Evolutionary conservation across 352 stramenopile species (phyloP).

Genomic region (Pythium dissimile): DNA sequence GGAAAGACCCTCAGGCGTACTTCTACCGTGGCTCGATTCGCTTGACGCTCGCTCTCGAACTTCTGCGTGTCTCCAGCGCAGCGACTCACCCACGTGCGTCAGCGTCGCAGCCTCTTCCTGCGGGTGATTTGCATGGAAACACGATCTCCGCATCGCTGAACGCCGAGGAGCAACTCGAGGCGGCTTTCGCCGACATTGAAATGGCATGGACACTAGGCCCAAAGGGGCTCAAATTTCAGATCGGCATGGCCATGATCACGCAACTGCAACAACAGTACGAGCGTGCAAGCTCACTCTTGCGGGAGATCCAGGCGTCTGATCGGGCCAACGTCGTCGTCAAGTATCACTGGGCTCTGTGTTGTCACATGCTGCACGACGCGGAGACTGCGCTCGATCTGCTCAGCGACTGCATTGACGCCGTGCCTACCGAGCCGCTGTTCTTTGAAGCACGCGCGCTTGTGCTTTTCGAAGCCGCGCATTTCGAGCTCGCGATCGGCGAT

Average conservation of each 20-base stretch:
- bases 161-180: slow-evolving; percentile 56
- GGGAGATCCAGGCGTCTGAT: slow-evolving; percentile 27
- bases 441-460: slow-evolving; percentile 52
- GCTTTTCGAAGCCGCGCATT: slow-evolving; percentile 49
- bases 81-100: too few species aligned
- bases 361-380: slow-evolving; percentile 40
- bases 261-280: slow-evolving; percentile 54
- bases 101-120: not conserved
- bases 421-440: slow-evolving; percentile 57
- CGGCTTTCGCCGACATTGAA: slow-evolving; percentile 71
- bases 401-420: slow-evolving; percentile 45
- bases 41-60: slow-evolving; percentile 53
- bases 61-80: slow-evolving; percentile 14
- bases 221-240: slow-evolving; percentile 41
- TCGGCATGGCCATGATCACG: slow-evolving; percentile 74
- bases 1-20: slow-evolving; percentile 68
- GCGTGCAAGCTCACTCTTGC: slow-evolving; percentile 38
- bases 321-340: slow-evolving; percentile 45
- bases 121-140: not conserved
- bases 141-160: slow-evolving; percentile 14
- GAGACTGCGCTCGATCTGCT: slow-evolving; percentile 47
- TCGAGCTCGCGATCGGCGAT: slow-evolving; percentile 52
- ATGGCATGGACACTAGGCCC: slow-evolving; percentile 65
- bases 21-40: slow-evolving; percentile 73
- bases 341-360: slow-evolving; percentile 61